Base-by-base conservation (phyloP, 2,329 filamentous ascomycete species). In the Tolypocladium pustulatum region DNA sequence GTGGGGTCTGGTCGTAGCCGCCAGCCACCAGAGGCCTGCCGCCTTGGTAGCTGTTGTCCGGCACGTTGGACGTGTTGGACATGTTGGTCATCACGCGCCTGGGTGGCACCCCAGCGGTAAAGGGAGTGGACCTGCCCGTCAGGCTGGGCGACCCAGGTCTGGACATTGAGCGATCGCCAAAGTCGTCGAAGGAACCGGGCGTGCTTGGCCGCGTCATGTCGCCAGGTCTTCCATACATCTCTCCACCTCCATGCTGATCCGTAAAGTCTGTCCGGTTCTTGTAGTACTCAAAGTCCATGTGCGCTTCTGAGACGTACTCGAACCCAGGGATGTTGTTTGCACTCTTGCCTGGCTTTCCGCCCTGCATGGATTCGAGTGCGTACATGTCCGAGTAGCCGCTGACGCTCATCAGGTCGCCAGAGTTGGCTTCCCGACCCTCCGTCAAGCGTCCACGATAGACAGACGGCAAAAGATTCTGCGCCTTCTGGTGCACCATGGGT, bases 401-500 rank as follows among this genome's bases (percentile, higher is more conserved):
- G 34, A 85, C 78, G 15, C 80, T 84, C 65, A 76, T 75, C 32
- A 78, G 73, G 56, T 86, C 80, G 58, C 79, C 76, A 0, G 81
- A 76, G n/a, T 79, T 80, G 2, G 78, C 79, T 32, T 84, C 82
- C 34, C 85, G 81, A 1, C 84, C 82, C 59, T 91, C 87, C 2
- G 80, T 81, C 30, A 96, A 75, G 5, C 93, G 87, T 13, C 92
- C 93, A 30, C 86, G 86, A 71, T 97, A 97, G 55, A 99, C 81
- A 51, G 89, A 84, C n/a, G 88, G 87, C 12, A 99, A 81, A 46
- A 94, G 81, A 60, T 94, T 91, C 67, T 94, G 90, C 2, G 91
- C 90, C 73, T 89, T 96, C 57, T 90, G 88, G 66, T 95, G 88
- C 4, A 97, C 93, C 92, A 97, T 97, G 3, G 93, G 93, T 0